phyloP scores from a whole-genome alignment of 1,284 basidiomycete species.

The Fomitopsis schrenkii region DNA sequence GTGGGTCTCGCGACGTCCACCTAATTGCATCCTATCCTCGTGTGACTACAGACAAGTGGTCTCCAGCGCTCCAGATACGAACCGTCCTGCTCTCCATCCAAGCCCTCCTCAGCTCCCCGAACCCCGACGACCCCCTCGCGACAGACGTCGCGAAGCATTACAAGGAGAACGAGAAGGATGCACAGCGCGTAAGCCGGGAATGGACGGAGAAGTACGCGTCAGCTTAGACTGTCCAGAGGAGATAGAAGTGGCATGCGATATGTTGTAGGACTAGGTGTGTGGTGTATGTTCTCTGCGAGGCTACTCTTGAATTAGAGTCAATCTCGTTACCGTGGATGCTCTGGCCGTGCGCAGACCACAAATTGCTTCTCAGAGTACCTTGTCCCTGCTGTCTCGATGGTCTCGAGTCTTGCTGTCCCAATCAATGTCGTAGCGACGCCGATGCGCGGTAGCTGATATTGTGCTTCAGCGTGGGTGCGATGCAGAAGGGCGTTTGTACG shows the following conservation, averaged over 20 bases:
- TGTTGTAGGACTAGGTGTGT: constrained; percentile 3
- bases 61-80: constrained; percentile 95
- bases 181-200: constrained; percentile 84
- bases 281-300: background rate
- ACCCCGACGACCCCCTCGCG: constrained; percentile 99
- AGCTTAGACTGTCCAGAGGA: constrained; percentile 9
- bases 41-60: constrained; percentile 90
- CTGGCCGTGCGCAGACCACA: background rate
- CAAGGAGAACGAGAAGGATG: constrained; percentile 95
- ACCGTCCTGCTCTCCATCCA: constrained; percentile 97
- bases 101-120: constrained; percentile 92
- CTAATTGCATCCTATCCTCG: background rate
- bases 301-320: background rate
- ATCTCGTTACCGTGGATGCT: background rate
- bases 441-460: too few species aligned
- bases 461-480: too few species aligned
- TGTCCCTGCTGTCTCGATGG: background rate
- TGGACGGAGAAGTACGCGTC: constrained; percentile 87
- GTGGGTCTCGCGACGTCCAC: background rate
- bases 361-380: background rate
- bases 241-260: background rate
- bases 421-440: too few species aligned
- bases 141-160: constrained; percentile 97
- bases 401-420: too few species aligned
- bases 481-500: too few species aligned